phyloP scores from a whole-genome alignment of 2,329 filamentous ascomycete genomes.

The Neophaeococcomyces mojaviensis region DNA sequence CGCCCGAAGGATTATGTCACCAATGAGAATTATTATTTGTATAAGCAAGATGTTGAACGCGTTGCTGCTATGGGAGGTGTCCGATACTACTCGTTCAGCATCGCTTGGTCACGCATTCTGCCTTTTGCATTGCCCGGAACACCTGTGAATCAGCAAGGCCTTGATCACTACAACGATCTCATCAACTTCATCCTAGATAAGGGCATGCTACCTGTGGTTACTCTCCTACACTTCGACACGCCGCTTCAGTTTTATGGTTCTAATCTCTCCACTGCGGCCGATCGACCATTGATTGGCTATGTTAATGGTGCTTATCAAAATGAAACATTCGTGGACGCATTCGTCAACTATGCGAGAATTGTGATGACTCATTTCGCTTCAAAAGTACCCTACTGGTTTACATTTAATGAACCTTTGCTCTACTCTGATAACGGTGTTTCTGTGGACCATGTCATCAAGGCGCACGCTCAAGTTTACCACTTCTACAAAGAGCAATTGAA shows the following conservation, averaged over 20 bases:
- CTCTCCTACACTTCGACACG: slow-evolving; percentile 26
- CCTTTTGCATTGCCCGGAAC: slow-evolving; percentile 39
- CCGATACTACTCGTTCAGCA: slow-evolving; percentile 37
- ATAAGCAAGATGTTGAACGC: slow-evolving; percentile 40
- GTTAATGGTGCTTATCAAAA: slow-evolving; percentile 27
- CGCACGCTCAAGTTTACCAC: slow-evolving; percentile 32
- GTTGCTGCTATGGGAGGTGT: slow-evolving; percentile 34
- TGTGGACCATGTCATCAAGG: slow-evolving; percentile 33
- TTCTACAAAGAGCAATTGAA: slow-evolving; percentile 31
- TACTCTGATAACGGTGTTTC: slow-evolving; percentile 28
- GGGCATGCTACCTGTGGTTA: slow-evolving; percentile 39
- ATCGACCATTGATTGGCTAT: slow-evolving; percentile 16
- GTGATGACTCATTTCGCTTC: slow-evolving; percentile 33
- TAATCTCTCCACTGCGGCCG: slow-evolving; percentile 11
- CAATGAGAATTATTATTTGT: slow-evolving; percentile 44
- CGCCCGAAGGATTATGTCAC: slow-evolving; percentile 41
- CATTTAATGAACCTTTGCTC: slow-evolving; percentile 35
- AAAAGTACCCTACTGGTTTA: slow-evolving; percentile 35
- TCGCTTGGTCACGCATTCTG: slow-evolving; percentile 43
- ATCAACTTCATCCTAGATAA: slow-evolving; percentile 38
- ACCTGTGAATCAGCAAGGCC: slow-evolving; percentile 39
- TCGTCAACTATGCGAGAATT: slow-evolving; percentile 33
- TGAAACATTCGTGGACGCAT: slow-evolving; percentile 24
- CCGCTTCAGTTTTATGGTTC: slow-evolving; percentile 17
- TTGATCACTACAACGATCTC: slow-evolving; percentile 44